Base-by-base conservation (phyloP, 1,284 basidiomycete species). In the Fereydounia khargensis region DNA sequence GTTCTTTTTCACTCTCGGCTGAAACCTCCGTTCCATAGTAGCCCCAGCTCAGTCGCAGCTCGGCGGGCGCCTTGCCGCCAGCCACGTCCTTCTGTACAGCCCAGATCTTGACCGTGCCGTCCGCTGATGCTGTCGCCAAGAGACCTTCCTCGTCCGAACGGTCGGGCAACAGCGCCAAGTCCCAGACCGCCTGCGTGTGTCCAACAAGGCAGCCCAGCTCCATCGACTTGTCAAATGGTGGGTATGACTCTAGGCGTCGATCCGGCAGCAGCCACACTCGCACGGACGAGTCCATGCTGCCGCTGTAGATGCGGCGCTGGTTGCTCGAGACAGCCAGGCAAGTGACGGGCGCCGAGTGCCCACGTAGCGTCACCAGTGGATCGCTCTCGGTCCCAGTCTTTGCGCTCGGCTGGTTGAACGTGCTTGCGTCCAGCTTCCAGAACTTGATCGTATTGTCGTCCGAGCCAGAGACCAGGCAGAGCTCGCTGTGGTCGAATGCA, bases 391-490 rank as follows among this genome's bases (percentile, higher is more conserved):
- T 55, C 20, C 58, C 58, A 2, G 46, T 40, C 28, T 61, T 61
- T 33, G 39, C 34, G 2, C 36, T 39, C 6, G 46, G 27, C 42
- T 68, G 62, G 35, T 50, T 55, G n/a, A 66, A 36, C 16, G 41
- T 41, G 11, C 50, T 35, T 3, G 47, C 33, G 19, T 70, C 62
- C 19, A 91, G 82, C 55, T 87, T 82, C 94, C 94, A 98, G 54
- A 96, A 84, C 78, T 97, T 98, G 62, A 98, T 86, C 11, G 91
- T 94, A 75, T 84, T 88, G 75, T 98, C 95, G 76, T 96, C 92
- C 30, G 90, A 89, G 28, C 88, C 94, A 32, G 89, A 91, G 9
- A 89, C 90, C 33, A 97, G 79, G 52, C 86, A 85, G 38, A 90
- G 78, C 60, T 90, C 87, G 13, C 38, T 46, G 0, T 86, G 87